Evolutionary conservation across 2,329 filamentous ascomycete genomes (phyloP).

Genomic region (Arthrobotrys musiformis): DNA sequence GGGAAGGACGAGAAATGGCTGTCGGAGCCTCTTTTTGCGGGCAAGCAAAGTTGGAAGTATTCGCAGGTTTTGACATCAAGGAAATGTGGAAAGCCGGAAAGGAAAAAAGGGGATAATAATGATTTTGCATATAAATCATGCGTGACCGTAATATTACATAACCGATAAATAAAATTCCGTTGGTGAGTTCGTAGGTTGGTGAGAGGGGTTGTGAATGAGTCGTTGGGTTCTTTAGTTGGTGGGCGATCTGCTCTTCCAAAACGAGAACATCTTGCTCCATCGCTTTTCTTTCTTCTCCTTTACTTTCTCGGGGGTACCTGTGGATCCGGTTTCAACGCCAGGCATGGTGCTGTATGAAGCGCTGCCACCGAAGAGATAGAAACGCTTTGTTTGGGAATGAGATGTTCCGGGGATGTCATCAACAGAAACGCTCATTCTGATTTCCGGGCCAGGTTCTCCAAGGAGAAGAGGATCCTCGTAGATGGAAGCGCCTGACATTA

Average conservation of each 20-base stretch:
- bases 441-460: constrained; percentile 60
- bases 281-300: constrained; percentile 59
- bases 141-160: constrained; percentile 53
- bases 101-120: constrained; percentile 23
- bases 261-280: constrained; percentile 59
- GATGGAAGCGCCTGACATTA: constrained; percentile 53
- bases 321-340: constrained; percentile 55
- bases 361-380: constrained; percentile 59
- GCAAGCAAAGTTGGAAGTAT: background rate
- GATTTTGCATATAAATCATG: constrained; percentile 49
- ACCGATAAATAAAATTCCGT: constrained; percentile 54
- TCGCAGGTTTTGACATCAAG: constrained; percentile 42
- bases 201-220: background rate
- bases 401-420: constrained; percentile 59
- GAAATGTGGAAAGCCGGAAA: constrained; percentile 25
- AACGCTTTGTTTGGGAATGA: constrained; percentile 53
- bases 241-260: constrained; percentile 58
- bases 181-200: constrained; percentile 27
- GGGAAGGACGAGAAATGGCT: constrained; percentile 47
- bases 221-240: constrained; percentile 27
- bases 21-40: constrained; percentile 30
- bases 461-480: constrained; percentile 57
- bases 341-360: constrained; percentile 57
- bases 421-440: constrained; percentile 59
- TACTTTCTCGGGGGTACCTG: constrained; percentile 49